Conservation (phyloP, 257 asterid species). For the Prunella vulgaris region DNA sequence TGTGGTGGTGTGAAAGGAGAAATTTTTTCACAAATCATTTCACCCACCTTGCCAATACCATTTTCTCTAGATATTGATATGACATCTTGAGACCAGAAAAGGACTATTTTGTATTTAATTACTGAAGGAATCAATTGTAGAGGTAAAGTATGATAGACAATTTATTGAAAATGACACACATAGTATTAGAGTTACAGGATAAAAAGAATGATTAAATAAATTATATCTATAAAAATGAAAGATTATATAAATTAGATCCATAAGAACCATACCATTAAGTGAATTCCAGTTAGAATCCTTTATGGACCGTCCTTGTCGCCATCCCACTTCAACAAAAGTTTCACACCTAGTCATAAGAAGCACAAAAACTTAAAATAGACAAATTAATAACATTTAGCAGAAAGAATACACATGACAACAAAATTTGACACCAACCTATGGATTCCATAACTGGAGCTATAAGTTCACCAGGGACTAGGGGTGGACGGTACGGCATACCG, state of each 20-base stretch:
- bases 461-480: conserved; percentile 85
- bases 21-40: too few relatives aligned
- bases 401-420: conserved; percentile 4
- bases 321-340: conserved; percentile 88
- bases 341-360: conserved; percentile 58
- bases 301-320: conserved; percentile 90
- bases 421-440: conserved; percentile 54
- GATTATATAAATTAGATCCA: not conserved
- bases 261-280: conserved; percentile 47
- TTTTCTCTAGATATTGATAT: too few relatives aligned
- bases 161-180: not conserved
- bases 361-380: conserved; percentile 1
- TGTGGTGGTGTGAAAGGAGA: too few relatives aligned
- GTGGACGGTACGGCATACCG: too few relatives aligned
- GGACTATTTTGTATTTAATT: too few relatives aligned
- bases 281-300: conserved; percentile 55
- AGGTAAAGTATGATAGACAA: conserved; percentile 13
- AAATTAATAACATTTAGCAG: conserved; percentile 18
- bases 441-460: conserved; percentile 73
- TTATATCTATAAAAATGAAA: conserved; percentile 1
- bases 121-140: too few relatives aligned
- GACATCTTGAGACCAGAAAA: too few relatives aligned
- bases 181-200: not conserved
- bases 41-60: too few relatives aligned
- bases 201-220: too few relatives aligned